Conservation (phyloP, 2,329 filamentous ascomycete species). For the Coniochaeta prunicola region DNA sequence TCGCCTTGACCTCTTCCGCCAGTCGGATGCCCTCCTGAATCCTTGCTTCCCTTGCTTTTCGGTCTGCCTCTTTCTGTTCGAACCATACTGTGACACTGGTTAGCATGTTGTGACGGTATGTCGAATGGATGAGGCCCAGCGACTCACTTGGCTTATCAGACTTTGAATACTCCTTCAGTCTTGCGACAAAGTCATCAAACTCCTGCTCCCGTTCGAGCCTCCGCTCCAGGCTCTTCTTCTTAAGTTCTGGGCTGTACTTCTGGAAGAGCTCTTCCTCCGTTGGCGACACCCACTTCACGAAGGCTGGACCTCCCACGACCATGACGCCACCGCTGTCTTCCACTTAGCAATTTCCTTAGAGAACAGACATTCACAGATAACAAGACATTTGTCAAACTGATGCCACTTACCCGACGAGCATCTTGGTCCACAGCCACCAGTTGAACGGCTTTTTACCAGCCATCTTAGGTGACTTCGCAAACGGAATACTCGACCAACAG, state of each 20-base stretch:
- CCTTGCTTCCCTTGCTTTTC: slow-evolving; percentile 29
- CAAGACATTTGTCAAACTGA: background rate
- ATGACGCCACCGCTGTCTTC: slow-evolving; percentile 57
- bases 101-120: background rate
- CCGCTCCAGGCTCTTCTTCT: slow-evolving; percentile 76
- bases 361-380: background rate
- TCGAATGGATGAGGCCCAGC: background rate
- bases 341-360: slow-evolving; percentile 3
- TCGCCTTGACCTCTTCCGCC: slow-evolving; percentile 33
- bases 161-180: slow-evolving; percentile 83
- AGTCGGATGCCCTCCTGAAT: slow-evolving; percentile 26
- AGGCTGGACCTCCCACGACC: slow-evolving; percentile 75
- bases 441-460: slow-evolving; percentile 39
- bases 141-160: slow-evolving; percentile 81
- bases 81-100: slow-evolving; percentile 34
- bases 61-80: slow-evolving; percentile 41
- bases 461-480: slow-evolving; percentile 8
- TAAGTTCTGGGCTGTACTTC: slow-evolving; percentile 91
- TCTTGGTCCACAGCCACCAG: slow-evolving; percentile 59
- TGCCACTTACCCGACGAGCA: slow-evolving; percentile 56
- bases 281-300: slow-evolving; percentile 74
- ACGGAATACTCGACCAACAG: background rate
- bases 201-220: slow-evolving; percentile 71
- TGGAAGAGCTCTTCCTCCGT: slow-evolving; percentile 89
- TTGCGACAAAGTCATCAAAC: slow-evolving; percentile 79